Percentiles rank a stretch among this genome's conserved stretches.
phyloP scores from a whole-genome alignment of 805 yeast species.

The Hyphopichia homilentoma region DNA sequence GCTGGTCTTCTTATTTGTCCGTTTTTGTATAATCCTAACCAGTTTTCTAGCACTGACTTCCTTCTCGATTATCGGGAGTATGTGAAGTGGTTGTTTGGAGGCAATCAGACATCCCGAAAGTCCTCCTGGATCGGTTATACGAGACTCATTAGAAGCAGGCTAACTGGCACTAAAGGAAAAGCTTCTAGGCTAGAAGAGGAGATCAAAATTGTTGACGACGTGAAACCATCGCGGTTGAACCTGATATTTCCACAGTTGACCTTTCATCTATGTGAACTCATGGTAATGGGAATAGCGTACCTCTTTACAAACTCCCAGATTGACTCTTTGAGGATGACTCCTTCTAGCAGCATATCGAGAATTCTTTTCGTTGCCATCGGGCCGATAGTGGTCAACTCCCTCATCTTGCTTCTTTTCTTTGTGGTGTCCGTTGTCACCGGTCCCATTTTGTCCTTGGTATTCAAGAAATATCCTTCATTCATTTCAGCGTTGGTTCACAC shows the following conservation, averaged over 20 bases:
- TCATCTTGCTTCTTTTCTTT: conserved; percentile 37
- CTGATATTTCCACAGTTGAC: conserved; percentile 39
- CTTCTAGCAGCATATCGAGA: conserved; percentile 42
- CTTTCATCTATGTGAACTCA: conserved; percentile 31
- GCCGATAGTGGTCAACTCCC: conserved; percentile 46
- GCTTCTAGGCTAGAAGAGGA: conserved; percentile 23
- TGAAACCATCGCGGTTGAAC: conserved; percentile 47
- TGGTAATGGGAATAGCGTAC: conserved; percentile 42
- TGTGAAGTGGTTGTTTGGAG: conserved; percentile 49
- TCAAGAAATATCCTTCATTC: conserved; percentile 44
- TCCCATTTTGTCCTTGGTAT: conserved; percentile 44
- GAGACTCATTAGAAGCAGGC: conserved; percentile 48
- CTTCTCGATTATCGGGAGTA: conserved; percentile 63
- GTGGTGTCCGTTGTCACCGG: conserved; percentile 46
- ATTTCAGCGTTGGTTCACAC: conserved; percentile 57
- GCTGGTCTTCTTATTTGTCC: conserved; percentile 67
- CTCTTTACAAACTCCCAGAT: conserved; percentile 54
- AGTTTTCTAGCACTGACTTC: conserved; percentile 64
- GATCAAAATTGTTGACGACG: conserved; percentile 39
- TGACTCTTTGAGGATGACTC: conserved; percentile 30
- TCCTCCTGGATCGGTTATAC: conserved; percentile 46
- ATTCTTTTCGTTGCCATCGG: conserved; percentile 41
- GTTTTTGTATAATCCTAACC: conserved; percentile 74
- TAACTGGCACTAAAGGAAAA: conserved; percentile 53
- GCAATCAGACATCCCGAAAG: conserved; percentile 40